Evolutionary conservation across 306 rosid genomes (phyloP).

Genomic region (Abrus precatorius): DNA sequence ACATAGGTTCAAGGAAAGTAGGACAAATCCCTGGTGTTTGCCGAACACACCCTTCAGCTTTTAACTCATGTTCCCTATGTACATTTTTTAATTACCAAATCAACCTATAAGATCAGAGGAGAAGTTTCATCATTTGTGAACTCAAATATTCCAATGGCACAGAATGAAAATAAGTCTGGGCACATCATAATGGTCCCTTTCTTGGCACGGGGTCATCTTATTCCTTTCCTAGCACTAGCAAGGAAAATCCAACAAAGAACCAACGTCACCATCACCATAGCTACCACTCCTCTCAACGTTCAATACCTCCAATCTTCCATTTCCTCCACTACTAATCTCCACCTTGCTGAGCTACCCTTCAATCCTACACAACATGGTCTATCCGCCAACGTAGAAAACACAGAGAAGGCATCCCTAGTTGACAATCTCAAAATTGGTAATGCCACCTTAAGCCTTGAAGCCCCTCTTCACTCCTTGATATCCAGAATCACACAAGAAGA

Average conservation of each 20-base stretch:
- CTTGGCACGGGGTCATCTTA: constrained; percentile 83
- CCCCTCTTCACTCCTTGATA: constrained; percentile 57
- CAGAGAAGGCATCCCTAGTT: constrained; percentile 60
- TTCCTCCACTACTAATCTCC: constrained; percentile 43
- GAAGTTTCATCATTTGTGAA: too few relatives aligned
- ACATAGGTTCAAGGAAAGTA: too few relatives aligned
- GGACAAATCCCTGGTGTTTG: too few relatives aligned
- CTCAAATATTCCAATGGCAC: constrained; percentile 40
- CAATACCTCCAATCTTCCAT: constrained; percentile 61
- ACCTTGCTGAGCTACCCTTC: constrained; percentile 62
- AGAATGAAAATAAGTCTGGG: not conserved
- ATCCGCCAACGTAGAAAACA: constrained; percentile 68
- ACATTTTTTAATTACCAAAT: too few relatives aligned
- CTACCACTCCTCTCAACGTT: constrained; percentile 72
- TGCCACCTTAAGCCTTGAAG: constrained; percentile 62
- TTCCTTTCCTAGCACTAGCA: constrained; percentile 74
- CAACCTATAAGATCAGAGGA: too few relatives aligned
- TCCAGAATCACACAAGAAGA: constrained; percentile 48
- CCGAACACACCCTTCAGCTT: too few relatives aligned
- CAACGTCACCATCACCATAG: constrained; percentile 63
- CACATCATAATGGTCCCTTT: constrained; percentile 76
- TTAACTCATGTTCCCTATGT: too few relatives aligned
- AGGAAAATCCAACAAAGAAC: constrained; percentile 58
- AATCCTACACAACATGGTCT: constrained; percentile 54
- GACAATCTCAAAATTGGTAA: constrained; percentile 28